Evolutionary conservation across 768 basidiomycete species (phyloP).

Genomic region (Tricholoma saponaceum): DNA sequence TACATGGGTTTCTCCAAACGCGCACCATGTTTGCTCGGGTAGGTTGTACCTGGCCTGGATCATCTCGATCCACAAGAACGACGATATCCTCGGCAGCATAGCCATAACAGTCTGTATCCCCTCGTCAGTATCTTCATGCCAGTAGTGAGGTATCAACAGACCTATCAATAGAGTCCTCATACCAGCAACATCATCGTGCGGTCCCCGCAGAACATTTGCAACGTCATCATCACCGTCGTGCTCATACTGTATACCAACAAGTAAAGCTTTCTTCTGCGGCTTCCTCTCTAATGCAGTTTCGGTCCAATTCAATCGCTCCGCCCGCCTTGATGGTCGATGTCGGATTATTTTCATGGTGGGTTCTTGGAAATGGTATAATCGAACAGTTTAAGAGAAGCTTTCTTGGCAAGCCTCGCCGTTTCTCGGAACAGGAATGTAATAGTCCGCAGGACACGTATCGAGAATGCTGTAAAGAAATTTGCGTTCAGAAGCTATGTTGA

Average conservation of each 20-base stretch:
- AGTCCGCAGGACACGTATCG: not conserved
- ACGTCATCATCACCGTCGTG: constrained; percentile 6
- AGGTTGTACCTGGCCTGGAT: constrained; percentile 28
- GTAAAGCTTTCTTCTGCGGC: constrained; percentile 26
- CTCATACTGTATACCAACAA: constrained; percentile 33
- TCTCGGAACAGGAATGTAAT: not conserved
- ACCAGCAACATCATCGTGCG: constrained; percentile 33
- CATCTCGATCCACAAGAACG: constrained; percentile 39
- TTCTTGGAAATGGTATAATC: not conserved
- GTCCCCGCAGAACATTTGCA: constrained; percentile 23
- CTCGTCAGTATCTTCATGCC: constrained; percentile 3
- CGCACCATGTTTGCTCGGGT: constrained; percentile 43
- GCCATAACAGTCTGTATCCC: constrained; percentile 28
- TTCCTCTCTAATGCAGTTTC: constrained; percentile 1
- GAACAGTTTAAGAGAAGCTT: not conserved
- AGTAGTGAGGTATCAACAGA: constrained; percentile 14
- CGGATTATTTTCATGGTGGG: constrained; percentile 11
- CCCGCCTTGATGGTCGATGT: constrained; percentile 7
- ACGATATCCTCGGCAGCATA: constrained; percentile 37
- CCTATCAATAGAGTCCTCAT: constrained; percentile 34
- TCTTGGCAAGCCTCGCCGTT: not conserved
- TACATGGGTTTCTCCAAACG: not conserved
- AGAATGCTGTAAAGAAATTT: not conserved
- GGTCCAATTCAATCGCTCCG: constrained; percentile 4
- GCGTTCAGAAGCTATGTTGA: not conserved